Base-by-base conservation (phyloP, 768 basidiomycete genomes). In the Amanita exitialis region DNA sequence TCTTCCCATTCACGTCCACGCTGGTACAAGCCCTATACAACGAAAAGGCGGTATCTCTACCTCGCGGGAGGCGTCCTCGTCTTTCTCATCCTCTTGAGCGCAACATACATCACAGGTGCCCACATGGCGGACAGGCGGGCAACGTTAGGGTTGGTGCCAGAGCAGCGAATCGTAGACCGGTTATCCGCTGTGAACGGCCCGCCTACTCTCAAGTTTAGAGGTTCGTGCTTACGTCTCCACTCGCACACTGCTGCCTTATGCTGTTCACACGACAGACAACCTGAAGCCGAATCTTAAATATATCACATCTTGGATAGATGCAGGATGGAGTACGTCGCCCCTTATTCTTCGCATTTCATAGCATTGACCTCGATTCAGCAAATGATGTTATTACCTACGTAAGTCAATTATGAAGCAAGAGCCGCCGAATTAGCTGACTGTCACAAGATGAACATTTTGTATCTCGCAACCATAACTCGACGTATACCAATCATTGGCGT, bases 351-450 rank as follows among this genome's bases (percentile, higher is more conserved):
- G 37, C 21, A 23, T 3, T 12, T 2, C 10, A 15, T 28, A 25
- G 18, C 8, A 35, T 28, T 51, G 50, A 37, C 37, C 10, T 15
- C n/a, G 18, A 3, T 18, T 15, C 57, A 86, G 83, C 84, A 6
- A 87, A 87, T 69, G 83, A 86, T 66, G 82, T 86, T 27, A 83
- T 86, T 78, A 84, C 84, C 51, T 82, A 80, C 59, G 79, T 79
- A 53, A 57, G 74, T 56, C 16, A 15, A 10, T 37, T n/a, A 16
- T 39, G 36, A 32, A 28, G 4, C 4, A 18, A 45, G 36, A 36
- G 27, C 28, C 5, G 12, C 28, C 28, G 28, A 18, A 45, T 27
- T 37, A 1, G 42, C 21, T 36, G 47, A 35, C 4, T 41, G 28
- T 15, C 32, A 41, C 8, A 49, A 75, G 69, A 70, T 72, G 37